Evolutionary conservation across 371 early-diverging fungal species (phyloP), one percentile per base, ranked within the genome.

Genomic region (Lichtheimia ramosa): DNA sequence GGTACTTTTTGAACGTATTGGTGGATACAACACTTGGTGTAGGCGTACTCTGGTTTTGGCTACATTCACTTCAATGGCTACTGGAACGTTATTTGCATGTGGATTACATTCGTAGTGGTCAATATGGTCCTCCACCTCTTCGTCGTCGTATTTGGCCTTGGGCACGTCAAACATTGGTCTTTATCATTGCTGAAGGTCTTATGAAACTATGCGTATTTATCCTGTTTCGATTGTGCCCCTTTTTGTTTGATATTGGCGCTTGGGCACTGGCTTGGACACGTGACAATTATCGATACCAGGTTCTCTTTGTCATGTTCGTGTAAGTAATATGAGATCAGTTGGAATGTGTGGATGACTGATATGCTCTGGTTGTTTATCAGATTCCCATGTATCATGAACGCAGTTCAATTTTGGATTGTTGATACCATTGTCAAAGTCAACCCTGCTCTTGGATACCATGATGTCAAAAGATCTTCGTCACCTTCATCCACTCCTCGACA

Each of bases 1-100:
- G 85, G 85, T 86, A 88, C 61, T 82, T 88, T 62, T 56, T 88
- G n/a, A 88, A 86, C 60, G 78, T 88, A 13, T 75, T 83, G 15
- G 61, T 85, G 13, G 88, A 88, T 59, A 84, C 85, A 7, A 88
- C 88, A 2, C 63, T 85, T 18, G 88, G 88, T 48, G 83, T 88
- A 3, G 76, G 71, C 5, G 80, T 88, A 7, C 59, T 88, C 3
- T 86, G 77, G 69, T 57, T 71, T 13, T 78, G 82, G 66, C 54
- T 87, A 6, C 81, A 73, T 46, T 58, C 66, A 4, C 39, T 81
- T 3, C 67, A 75, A 41, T 53, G 24, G 20, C 6, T 67, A 3
- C 46, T 78, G 13, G 55, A 58, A 46, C 55, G 25, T 6, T 43
- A 56, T 23, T 39, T 63, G 3, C 39, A 73, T 50, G 70, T 76